Evolutionary conservation across 2,329 filamentous ascomycete species (phyloP).

Genomic region (Onygenales sp.): DNA sequence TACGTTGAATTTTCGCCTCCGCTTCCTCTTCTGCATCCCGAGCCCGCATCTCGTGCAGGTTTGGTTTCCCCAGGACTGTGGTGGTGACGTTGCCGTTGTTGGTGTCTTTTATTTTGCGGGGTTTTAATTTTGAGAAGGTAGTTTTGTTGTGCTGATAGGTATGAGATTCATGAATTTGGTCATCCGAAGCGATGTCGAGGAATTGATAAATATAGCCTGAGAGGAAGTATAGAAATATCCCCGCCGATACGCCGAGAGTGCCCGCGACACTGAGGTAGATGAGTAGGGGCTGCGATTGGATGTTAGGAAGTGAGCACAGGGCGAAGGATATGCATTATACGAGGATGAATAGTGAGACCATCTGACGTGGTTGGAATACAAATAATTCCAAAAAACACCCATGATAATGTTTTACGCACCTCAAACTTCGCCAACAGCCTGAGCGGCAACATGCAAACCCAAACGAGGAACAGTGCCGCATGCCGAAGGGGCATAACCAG

Average conservation of each 20-base stretch:
- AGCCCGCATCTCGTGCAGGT: not conserved
- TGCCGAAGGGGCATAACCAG: slow-evolving; percentile 41
- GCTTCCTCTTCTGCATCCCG: not conserved
- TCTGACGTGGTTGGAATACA: too few species aligned
- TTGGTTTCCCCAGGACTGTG: not conserved
- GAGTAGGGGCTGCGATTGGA: slow-evolving; percentile 27
- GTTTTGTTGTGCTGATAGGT: not conserved
- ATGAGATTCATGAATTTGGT: not conserved
- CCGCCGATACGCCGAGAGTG: slow-evolving; percentile 56
- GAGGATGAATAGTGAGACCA: too few species aligned
- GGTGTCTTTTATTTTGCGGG: not conserved
- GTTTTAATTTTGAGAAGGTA: not conserved
- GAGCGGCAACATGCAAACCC: slow-evolving; percentile 40
- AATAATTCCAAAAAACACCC: not conserved
- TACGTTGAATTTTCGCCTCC: not conserved
- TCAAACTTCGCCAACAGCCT: slow-evolving; percentile 45
- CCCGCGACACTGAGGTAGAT: slow-evolving; percentile 57
- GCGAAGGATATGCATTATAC: not conserved
- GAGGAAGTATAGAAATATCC: slow-evolving; percentile 48
- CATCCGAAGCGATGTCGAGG: not conserved
- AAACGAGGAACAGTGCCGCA: slow-evolving; percentile 34
- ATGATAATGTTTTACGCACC: slow-evolving; percentile 29
- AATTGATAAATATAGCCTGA: slow-evolving; percentile 31
- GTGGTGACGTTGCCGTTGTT: not conserved
- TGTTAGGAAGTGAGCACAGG: not conserved